Base-by-base conservation (phyloP, 345 rosid genomes). In the Brassica incana region DNA sequence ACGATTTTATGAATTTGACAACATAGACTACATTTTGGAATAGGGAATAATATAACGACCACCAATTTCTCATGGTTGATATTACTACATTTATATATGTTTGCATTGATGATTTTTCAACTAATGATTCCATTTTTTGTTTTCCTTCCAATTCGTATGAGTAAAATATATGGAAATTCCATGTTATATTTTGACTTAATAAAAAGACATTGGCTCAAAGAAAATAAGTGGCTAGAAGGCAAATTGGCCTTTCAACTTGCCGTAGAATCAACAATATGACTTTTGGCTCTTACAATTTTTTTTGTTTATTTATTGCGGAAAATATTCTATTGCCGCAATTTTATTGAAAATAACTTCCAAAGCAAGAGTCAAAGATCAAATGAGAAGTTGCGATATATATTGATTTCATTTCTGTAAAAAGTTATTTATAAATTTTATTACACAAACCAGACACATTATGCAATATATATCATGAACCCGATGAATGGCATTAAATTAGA, bases 231-330 rank as follows among this genome's bases (percentile, higher is more conserved):
- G 73, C 32, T 68, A 10, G 72, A 69, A 65, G 76, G 73, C 76
- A 80, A 73, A 75, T 10, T 75, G 80, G 80, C 83, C 83, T 71
- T 80, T 75, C 83, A 75, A 80, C 69, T 70, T 74, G 68, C 38
- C 64, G 3, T 75, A 80, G 69, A 80, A 75, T 80, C 82, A 74
- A 61, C 45, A 27, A 36, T 73, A 10, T 66, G 71, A 62, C 36
- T 74, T 79, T 80, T 80, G 83, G 71, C 83, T 80, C 83, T 69
- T 74, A 52, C 56, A 20, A 74, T 1, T 62, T 29, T 25, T 67
- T 63, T 29, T 69, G 58, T 16, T 12, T 30, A 29, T 61, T 50
- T 25, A 61, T 74, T 54, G 38, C 50, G 38, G 30, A 62, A 67
- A 52, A 69, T 0, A 52, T 61, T 73, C 18, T 6, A 25, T 60